phyloP scores from a whole-genome alignment of 2,329 filamentous ascomycete species.

The Cladophialophora yegresii region DNA sequence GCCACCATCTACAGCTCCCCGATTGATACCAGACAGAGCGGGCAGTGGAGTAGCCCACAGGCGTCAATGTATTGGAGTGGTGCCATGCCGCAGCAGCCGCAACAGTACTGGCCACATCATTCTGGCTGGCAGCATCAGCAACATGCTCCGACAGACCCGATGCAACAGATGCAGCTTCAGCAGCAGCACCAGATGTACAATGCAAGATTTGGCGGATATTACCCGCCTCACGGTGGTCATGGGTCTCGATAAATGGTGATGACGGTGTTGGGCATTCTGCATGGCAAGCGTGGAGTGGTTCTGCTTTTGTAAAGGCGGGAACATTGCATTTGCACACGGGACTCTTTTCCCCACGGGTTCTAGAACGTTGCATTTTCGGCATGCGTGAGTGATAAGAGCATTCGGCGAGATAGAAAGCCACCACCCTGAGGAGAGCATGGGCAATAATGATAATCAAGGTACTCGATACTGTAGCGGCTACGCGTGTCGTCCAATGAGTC shows the following conservation, averaged over 20 bases:
- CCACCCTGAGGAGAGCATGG: not conserved
- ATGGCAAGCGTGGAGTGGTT: constrained; percentile 17
- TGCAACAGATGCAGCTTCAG: constrained; percentile 16
- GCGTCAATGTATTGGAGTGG: constrained; percentile 11
- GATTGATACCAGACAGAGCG: constrained; percentile 15
- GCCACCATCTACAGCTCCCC: constrained; percentile 10
- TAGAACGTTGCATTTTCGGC: not conserved
- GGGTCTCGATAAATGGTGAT: constrained; percentile 1
- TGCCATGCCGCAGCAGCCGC: constrained; percentile 6
- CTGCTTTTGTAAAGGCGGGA: not conserved
- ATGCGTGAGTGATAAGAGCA: constrained; percentile 8
- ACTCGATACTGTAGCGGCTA: not conserved
- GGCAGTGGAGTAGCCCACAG: constrained; percentile 18
- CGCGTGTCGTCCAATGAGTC: not conserved
- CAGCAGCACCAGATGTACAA: constrained; percentile 17
- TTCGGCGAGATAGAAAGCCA: not conserved
- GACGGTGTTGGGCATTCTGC: not conserved
- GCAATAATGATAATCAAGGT: not conserved
- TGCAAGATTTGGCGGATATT: constrained; percentile 18
- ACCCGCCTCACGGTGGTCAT: not conserved
- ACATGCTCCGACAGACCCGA: constrained; percentile 2
- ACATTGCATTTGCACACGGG: not conserved
- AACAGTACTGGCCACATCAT: constrained; percentile 15
- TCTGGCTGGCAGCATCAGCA: constrained; percentile 14
- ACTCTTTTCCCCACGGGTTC: not conserved